phyloP scores from a whole-genome alignment of 805 yeast species.

The Maudiozyma barnettii region DNA sequence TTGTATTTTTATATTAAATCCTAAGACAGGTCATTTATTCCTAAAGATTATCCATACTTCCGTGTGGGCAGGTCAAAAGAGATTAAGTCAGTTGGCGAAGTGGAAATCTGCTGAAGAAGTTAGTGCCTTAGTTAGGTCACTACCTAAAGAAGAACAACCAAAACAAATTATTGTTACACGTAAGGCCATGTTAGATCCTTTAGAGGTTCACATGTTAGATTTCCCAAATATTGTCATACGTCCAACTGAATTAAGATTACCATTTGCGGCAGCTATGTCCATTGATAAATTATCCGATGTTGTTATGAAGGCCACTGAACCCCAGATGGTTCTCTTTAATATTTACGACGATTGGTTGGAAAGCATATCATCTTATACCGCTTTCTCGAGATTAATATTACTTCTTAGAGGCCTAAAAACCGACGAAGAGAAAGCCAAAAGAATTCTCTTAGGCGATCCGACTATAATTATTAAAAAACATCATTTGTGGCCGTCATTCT shows the following conservation, averaged over 20 bases:
- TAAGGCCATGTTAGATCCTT: constrained; percentile 85
- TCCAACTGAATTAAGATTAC: constrained; percentile 80
- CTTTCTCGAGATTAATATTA: constrained; percentile 79
- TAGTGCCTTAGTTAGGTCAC: constrained; percentile 77
- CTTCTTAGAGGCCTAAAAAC: constrained; percentile 76
- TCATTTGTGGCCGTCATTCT: constrained; percentile 88
- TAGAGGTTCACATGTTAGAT: constrained; percentile 94
- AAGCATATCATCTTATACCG: constrained; percentile 78
- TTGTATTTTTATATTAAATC: constrained; percentile 80
- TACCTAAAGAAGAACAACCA: constrained; percentile 92
- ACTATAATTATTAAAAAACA: constrained; percentile 60
- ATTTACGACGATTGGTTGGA: constrained; percentile 92
- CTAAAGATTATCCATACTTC: constrained; percentile 86
- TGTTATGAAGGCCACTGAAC: constrained; percentile 80
- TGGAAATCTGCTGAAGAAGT: constrained; percentile 99
- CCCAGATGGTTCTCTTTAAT: constrained; percentile 85
- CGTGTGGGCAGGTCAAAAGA: constrained; percentile 95
- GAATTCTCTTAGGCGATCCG: constrained; percentile 67
- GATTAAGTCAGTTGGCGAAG: constrained; percentile 85
- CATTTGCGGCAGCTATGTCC: constrained; percentile 79
- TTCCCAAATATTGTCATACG: constrained; percentile 87
- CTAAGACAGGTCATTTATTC: constrained; percentile 82
- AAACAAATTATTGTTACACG: constrained; percentile 84
- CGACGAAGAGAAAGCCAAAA: constrained; percentile 64
- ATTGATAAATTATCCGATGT: constrained; percentile 71